phyloP scores from a whole-genome alignment of 2,329 filamentous ascomycete species.

The Aspergillus cejpii region DNA sequence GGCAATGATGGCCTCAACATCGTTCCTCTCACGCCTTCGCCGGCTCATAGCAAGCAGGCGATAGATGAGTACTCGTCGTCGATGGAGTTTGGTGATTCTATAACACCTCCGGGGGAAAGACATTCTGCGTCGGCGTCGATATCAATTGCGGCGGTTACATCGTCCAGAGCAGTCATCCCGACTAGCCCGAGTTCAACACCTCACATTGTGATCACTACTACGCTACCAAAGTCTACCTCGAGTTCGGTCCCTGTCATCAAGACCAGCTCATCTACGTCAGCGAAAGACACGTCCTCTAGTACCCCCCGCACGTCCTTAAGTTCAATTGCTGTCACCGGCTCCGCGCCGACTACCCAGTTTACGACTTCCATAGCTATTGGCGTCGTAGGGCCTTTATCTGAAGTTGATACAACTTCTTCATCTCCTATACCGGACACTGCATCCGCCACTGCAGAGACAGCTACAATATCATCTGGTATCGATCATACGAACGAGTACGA shows the following conservation, averaged over 20 bases:
- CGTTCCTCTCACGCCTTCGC: not conserved
- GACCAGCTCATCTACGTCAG: not conserved
- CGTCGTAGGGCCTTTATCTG: not conserved
- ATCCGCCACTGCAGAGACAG: not conserved
- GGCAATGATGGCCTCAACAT: not conserved
- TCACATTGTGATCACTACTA: not conserved
- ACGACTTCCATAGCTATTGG: not conserved
- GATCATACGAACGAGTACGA: not conserved
- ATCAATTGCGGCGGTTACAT: not conserved
- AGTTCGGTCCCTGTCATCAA: not conserved
- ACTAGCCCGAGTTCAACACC: not conserved
- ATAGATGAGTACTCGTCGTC: not conserved
- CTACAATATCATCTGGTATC: not conserved
- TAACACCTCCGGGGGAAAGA: no score
- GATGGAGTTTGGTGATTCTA: no score
- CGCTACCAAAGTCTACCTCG: not conserved
- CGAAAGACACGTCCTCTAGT: not conserved
- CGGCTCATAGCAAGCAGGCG: not conserved
- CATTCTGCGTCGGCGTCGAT: no score
- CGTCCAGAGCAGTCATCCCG: not conserved
- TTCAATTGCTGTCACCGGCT: not conserved
- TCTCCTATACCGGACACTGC: not conserved
- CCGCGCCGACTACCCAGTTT: not conserved
- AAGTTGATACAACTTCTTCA: not conserved
- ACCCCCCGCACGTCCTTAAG: not conserved